Percentiles rank a stretch among this genome's conserved stretches.
Conservation (phyloP, 2,329 filamentous ascomycete genomes). For the Calonectria montana region DNA sequence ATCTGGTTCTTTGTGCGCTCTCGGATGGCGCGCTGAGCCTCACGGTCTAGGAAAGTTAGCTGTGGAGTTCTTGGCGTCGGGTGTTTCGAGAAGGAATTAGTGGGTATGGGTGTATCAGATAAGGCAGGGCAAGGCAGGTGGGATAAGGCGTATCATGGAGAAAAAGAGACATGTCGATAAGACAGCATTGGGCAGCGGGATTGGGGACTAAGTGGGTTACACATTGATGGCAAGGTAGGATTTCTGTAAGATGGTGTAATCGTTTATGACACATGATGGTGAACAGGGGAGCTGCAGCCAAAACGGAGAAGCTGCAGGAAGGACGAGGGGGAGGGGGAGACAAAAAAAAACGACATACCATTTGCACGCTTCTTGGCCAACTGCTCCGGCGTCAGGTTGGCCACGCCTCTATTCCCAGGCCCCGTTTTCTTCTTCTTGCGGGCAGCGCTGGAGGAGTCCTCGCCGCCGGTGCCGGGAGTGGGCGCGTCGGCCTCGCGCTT, state of each 20-base stretch:
- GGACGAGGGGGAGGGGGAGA: not conserved
- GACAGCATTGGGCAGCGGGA: not conserved
- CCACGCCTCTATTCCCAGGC: conserved; percentile 61
- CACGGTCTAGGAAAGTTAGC: conserved; percentile 70
- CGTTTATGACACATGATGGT: not conserved
- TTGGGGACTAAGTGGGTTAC: not conserved
- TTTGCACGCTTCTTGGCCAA: conserved; percentile 74
- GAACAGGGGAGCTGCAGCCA: not conserved
- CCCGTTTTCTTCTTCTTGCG: conserved; percentile 60
- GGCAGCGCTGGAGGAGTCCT: conserved; percentile 31
- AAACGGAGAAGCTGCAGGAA: not conserved
- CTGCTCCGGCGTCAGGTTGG: conserved; percentile 79
- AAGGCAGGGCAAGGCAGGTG: not conserved
- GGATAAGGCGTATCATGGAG: not conserved
- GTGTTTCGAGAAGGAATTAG: conserved; percentile 9
- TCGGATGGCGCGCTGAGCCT: conserved; percentile 86
- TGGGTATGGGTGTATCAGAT: conserved; percentile 1
- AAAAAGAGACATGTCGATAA: conserved; percentile 2
- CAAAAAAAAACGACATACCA: conserved; percentile 52
- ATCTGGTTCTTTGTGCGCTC: conserved; percentile 86
- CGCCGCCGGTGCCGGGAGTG: conserved; percentile 35
- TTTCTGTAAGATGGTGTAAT: not conserved
- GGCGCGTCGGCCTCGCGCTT: conserved; percentile 40
- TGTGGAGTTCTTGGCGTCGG: conserved; percentile 10
- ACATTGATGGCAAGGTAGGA: not conserved